These are phyloP conservation scores for Helenozyma rhizophorensis DNA, from an alignment of 805 yeast genomes.

Conservation along the genomic window DNA sequence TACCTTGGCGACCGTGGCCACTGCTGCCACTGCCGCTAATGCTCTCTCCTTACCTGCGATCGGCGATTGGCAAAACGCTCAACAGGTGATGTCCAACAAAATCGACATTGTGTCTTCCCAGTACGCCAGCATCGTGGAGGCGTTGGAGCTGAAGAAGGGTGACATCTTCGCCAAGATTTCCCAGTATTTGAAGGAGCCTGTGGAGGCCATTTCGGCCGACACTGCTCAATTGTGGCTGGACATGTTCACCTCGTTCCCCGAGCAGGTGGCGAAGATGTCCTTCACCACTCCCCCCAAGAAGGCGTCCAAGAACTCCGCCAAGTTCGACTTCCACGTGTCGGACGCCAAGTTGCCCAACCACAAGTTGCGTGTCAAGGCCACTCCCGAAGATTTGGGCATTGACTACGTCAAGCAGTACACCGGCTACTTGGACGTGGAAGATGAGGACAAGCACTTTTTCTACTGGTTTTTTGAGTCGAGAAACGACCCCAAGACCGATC, in stretches of 20 bases:
- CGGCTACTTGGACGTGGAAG: slow-evolving; percentile 79
- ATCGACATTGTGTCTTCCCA: slow-evolving; percentile 10
- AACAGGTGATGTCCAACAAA: slow-evolving; percentile 9
- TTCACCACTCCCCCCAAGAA: slow-evolving; percentile 49
- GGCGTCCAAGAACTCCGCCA: slow-evolving; percentile 14
- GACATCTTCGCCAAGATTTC: slow-evolving; percentile 45
- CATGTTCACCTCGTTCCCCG: slow-evolving; percentile 57
- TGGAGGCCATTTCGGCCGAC: slow-evolving; percentile 45
- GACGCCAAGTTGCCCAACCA: slow-evolving; percentile 37
- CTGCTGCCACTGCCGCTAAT: slow-evolving; percentile 11
- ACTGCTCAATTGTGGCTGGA: slow-evolving; percentile 58
- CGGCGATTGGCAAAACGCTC: slow-evolving; percentile 6
- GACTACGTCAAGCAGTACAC: slow-evolving; percentile 80
- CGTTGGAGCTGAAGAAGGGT: slow-evolving; percentile 14
- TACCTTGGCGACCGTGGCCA: slow-evolving; percentile 8
- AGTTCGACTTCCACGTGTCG: slow-evolving; percentile 37
- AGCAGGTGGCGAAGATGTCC: slow-evolving; percentile 46
- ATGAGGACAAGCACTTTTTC: slow-evolving; percentile 85
- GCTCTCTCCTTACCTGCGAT: slow-evolving; percentile 9
- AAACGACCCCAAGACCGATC: slow-evolving; percentile 70
- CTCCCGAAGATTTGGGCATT: slow-evolving; percentile 50
- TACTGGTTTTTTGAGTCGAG: slow-evolving; percentile 90
- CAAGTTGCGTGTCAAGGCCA: slow-evolving; percentile 16
- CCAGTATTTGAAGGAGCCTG: slow-evolving; percentile 46
- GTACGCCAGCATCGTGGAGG: slow-evolving; percentile 10